phyloP scores from a whole-genome alignment of 2,329 filamentous ascomycete genomes.

The Gyromitra esculenta region DNA sequence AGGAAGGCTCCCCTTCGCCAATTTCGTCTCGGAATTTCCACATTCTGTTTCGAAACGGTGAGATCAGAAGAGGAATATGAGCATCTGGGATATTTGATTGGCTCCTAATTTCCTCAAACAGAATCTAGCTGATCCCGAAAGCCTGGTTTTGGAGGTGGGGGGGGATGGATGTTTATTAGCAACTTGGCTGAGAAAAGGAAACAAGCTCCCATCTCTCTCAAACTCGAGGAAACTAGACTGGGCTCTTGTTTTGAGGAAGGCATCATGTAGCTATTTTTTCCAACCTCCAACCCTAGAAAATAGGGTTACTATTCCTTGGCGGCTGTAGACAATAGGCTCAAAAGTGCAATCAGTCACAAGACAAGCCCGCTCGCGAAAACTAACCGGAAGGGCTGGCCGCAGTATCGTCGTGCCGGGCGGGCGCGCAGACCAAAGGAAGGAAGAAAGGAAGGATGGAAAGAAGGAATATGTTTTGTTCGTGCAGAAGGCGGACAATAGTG shows the following conservation, averaged over 20 bases:
- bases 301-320: conserved; percentile 44
- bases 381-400: conserved; percentile 49
- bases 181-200: conserved; percentile 44
- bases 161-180: conserved; percentile 41
- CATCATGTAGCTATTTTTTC: conserved; percentile 15
- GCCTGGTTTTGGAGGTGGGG: conserved; percentile 42
- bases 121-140: conserved; percentile 39
- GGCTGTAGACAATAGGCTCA: conserved; percentile 41
- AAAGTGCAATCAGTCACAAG: conserved; percentile 39
- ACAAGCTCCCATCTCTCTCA: conserved; percentile 35
- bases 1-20: conserved; percentile 40
- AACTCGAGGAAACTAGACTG: conserved; percentile 25
- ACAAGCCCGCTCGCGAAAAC: conserved; percentile 51
- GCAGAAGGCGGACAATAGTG: conserved; percentile 43
- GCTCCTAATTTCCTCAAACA: conserved; percentile 45
- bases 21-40: conserved; percentile 51
- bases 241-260: conserved; percentile 34
- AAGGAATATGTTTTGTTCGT: conserved; percentile 44
- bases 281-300: conserved; percentile 21
- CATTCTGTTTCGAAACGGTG: conserved; percentile 51
- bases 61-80: conserved; percentile 48
- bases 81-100: conserved; percentile 44
- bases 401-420: conserved; percentile 42
- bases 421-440: conserved; percentile 38
- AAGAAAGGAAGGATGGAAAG: conserved; percentile 19